Conservation (phyloP, 1,139 yeast genomes). For the Blastobotrys buckinghamii region DNA sequence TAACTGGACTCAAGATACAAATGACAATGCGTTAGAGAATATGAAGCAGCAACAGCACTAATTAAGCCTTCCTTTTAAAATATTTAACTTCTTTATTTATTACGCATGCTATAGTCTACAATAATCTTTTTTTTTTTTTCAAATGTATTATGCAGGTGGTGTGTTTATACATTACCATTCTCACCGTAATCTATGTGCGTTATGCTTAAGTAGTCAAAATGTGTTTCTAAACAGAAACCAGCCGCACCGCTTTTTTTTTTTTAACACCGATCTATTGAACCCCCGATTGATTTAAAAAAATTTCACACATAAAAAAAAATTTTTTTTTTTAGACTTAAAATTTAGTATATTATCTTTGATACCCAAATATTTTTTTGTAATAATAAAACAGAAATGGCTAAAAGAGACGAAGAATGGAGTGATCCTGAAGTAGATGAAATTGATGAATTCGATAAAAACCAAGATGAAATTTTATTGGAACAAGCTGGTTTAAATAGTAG, state of each 20-base stretch:
- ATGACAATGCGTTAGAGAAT: conserved; percentile 33
- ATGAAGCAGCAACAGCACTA: conserved; percentile 27
- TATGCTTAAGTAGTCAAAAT: background rate
- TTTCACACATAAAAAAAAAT: too few species aligned
- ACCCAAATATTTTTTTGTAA: background rate
- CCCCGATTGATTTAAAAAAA: too few species aligned
- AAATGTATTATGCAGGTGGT: too few species aligned
- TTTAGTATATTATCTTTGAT: background rate
- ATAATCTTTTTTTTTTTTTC: too few species aligned
- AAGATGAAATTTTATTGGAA: conserved; percentile 55
- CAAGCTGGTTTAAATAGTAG: conserved; percentile 46
- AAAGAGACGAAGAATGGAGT: background rate
- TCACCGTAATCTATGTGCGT: too few species aligned
- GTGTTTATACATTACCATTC: too few species aligned
- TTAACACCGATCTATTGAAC: background rate
- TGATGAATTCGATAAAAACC: conserved; percentile 57
- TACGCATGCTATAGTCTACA: too few species aligned
- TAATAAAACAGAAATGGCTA: background rate
- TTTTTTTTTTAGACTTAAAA: background rate
- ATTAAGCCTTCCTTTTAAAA: too few species aligned
- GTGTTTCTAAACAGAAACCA: background rate
- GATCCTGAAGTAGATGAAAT: conserved; percentile 49
- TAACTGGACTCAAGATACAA: conserved; percentile 42
- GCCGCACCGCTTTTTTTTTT: background rate
- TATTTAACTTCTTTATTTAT: too few species aligned